A percentile compares a stretch with the other conserved stretches of the same genome.
Evolutionary conservation across 495 filamentous ascomycete species (phyloP).

Genomic region (Neurospora tetraspora): DNA sequence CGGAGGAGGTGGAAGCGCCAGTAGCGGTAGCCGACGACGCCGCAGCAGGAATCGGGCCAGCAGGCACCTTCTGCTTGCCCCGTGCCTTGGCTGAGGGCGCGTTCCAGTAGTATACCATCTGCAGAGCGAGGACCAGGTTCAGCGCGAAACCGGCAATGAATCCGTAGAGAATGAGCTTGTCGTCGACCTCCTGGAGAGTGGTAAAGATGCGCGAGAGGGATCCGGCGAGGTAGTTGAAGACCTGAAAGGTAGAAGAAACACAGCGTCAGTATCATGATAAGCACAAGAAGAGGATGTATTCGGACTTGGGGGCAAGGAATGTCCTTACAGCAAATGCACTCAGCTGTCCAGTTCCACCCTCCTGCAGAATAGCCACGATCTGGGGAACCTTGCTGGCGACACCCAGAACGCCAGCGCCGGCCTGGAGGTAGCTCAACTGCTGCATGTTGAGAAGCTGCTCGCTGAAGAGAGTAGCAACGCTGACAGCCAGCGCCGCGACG

Average conservation of each 20-base stretch:
- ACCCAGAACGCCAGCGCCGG: conserved; percentile 69
- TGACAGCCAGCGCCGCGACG: conserved; percentile 60
- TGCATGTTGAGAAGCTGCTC: conserved; percentile 55
- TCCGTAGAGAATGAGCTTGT: conserved; percentile 87
- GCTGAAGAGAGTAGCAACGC: conserved; percentile 58
- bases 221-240: conserved; percentile 93
- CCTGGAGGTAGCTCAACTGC: conserved; percentile 67
- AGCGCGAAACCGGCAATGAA: conserved; percentile 82
- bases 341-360: conserved; percentile 88
- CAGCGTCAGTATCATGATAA: background rate
- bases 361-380: conserved; percentile 69
- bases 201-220: conserved; percentile 93
- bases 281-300: background rate
- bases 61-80: conserved; percentile 36
- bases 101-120: conserved; percentile 99
- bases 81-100: conserved; percentile 45
- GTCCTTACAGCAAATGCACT: conserved; percentile 85
- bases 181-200: conserved; percentile 89
- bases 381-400: conserved; percentile 88
- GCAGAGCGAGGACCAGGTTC: conserved; percentile 74
- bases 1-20: background rate
- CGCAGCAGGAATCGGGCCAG: conserved; percentile 2
- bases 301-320: background rate
- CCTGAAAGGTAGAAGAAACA: conserved; percentile 38
- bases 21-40: conserved; percentile 22